Evolutionary conservation across 768 basidiomycete species (phyloP).

Genomic region (Exidia glandulosa): DNA sequence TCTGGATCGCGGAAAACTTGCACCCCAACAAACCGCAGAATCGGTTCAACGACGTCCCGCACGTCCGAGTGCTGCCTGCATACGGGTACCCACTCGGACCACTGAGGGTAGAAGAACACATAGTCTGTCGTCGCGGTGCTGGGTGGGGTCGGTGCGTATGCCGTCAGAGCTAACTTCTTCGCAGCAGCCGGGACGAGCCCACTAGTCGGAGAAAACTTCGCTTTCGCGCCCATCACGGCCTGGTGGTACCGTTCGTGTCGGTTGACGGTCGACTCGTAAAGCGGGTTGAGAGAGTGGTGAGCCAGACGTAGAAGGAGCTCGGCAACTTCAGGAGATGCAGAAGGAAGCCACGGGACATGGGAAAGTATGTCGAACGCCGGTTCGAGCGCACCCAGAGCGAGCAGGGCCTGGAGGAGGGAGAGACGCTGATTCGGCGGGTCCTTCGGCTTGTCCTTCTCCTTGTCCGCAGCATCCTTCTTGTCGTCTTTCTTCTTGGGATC

Average conservation of each 20-base stretch:
- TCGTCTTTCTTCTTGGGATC: slow-evolving; percentile 27
- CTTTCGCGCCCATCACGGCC: slow-evolving; percentile 31
- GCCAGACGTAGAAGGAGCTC: slow-evolving; percentile 76
- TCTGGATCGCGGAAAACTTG: slow-evolving; percentile 70
- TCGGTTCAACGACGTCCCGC: slow-evolving; percentile 61
- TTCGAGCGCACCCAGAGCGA: slow-evolving; percentile 74
- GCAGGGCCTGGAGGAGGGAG: slow-evolving; percentile 64
- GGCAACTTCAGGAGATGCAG: slow-evolving; percentile 71
- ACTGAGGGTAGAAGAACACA: slow-evolving; percentile 84
- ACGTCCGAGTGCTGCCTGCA: slow-evolving; percentile 59
- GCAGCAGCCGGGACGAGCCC: slow-evolving; percentile 41
- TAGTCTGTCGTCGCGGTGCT: slow-evolving; percentile 65
- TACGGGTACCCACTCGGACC: slow-evolving; percentile 60
- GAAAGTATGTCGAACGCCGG: slow-evolving; percentile 70
- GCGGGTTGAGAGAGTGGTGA: slow-evolving; percentile 51
- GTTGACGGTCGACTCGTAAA: slow-evolving; percentile 38
- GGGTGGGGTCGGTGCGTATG: slow-evolving; percentile 72
- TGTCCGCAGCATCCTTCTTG: slow-evolving; percentile 5
- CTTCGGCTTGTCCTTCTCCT: slow-evolving; percentile 25
- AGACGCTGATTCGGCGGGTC: slow-evolving; percentile 59
- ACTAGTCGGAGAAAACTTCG: slow-evolving; percentile 50
- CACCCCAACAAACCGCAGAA: slow-evolving; percentile 69
- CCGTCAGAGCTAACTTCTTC: slow-evolving; percentile 58
- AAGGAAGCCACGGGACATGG: slow-evolving; percentile 76
- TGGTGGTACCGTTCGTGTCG: slow-evolving; percentile 35